These are phyloP conservation scores for Piloderma croceum DNA, from an alignment of 768 basidiomycete species.

Conservation along the genomic window DNA sequence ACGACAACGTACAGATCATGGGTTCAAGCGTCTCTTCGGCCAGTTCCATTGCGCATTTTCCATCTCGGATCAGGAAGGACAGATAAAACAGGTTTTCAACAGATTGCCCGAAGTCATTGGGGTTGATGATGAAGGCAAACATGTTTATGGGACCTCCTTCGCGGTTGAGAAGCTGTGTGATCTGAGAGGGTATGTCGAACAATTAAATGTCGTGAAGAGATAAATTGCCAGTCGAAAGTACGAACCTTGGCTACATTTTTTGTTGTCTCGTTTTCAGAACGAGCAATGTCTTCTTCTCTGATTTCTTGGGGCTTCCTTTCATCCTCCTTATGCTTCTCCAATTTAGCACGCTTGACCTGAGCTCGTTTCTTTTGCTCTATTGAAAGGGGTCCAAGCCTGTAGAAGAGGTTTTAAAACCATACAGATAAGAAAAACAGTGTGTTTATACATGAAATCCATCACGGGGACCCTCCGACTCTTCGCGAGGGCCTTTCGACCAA, in stretches of 20 bases:
- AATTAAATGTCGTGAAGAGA: not conserved
- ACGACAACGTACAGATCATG: conserved; percentile 54
- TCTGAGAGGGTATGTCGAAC: conserved; percentile 31
- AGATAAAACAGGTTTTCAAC: conserved; percentile 97
- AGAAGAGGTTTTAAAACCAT: conserved; percentile 7
- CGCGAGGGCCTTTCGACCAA: conserved; percentile 79
- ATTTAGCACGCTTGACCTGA: conserved; percentile 51
- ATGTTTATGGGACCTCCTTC: conserved; percentile 58
- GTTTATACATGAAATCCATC: conserved; percentile 83
- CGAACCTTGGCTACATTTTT: conserved; percentile 75
- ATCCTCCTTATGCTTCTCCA: conserved; percentile 68
- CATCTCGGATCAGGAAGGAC: conserved; percentile 87
- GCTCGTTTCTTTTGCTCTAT: conserved; percentile 78
- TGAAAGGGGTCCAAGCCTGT: conserved; percentile 86
- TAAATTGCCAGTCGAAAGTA: no score
- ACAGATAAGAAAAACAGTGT: not conserved
- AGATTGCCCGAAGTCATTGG: conserved; percentile 84
- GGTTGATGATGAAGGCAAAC: conserved; percentile 86
- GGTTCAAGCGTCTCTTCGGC: conserved; percentile 64
- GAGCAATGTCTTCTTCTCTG: conserved; percentile 73
- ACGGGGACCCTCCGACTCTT: conserved; percentile 75
- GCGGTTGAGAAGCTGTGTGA: conserved; percentile 52
- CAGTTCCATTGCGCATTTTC: conserved; percentile 71
- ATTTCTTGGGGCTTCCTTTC: conserved; percentile 74
- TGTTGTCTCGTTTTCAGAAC: conserved; percentile 84